Evolutionary conservation across 2,329 filamentous ascomycete species (phyloP).

Genomic region (Arthroderma sp.): DNA sequence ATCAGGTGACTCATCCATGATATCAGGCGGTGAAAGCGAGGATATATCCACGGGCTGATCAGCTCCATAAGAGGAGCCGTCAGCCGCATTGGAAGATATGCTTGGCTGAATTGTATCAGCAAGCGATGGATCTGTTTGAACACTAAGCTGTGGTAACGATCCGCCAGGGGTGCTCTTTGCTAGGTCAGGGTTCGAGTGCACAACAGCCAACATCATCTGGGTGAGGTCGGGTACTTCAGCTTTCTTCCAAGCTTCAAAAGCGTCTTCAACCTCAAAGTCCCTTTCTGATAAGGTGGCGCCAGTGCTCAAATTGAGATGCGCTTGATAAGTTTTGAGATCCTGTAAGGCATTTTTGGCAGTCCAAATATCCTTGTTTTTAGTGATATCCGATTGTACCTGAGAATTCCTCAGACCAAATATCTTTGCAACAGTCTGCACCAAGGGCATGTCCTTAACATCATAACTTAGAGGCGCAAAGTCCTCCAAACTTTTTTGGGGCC

Average conservation of each 20-base stretch:
- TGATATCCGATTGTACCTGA: slow-evolving; percentile 76
- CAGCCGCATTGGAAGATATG: slow-evolving; percentile 34
- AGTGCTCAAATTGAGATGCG: slow-evolving; percentile 69
- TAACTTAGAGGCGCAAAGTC: slow-evolving; percentile 72
- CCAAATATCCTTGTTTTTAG: slow-evolving; percentile 68
- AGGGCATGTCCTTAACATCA: slow-evolving; percentile 91
- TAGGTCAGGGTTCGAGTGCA: slow-evolving; percentile 73
- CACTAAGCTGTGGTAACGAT: slow-evolving; percentile 45
- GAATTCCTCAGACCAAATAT: slow-evolving; percentile 72
- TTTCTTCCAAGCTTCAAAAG: slow-evolving; percentile 82
- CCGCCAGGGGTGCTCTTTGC: slow-evolving; percentile 58
- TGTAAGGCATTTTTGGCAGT: slow-evolving; percentile 81
- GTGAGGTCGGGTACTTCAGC: slow-evolving; percentile 77
- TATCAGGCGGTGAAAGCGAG: slow-evolving; percentile 44
- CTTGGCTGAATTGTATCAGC: slow-evolving; percentile 33
- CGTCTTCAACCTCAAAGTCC: slow-evolving; percentile 83
- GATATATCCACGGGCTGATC: slow-evolving; percentile 56
- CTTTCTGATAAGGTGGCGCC: slow-evolving; percentile 62
- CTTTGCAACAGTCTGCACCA: slow-evolving; percentile 74
- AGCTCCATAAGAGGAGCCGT: slow-evolving; percentile 41
- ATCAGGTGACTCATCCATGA: slow-evolving; percentile 27
- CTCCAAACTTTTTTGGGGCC: slow-evolving; percentile 55
- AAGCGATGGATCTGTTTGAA: slow-evolving; percentile 24
- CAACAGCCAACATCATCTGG: slow-evolving; percentile 83
- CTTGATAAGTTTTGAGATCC: slow-evolving; percentile 88